A percentile compares a stretch with the other conserved stretches of the same genome.
phyloP scores from a whole-genome alignment of 176 grass and related monocot genomes.

The Oryza meridionalis region DNA sequence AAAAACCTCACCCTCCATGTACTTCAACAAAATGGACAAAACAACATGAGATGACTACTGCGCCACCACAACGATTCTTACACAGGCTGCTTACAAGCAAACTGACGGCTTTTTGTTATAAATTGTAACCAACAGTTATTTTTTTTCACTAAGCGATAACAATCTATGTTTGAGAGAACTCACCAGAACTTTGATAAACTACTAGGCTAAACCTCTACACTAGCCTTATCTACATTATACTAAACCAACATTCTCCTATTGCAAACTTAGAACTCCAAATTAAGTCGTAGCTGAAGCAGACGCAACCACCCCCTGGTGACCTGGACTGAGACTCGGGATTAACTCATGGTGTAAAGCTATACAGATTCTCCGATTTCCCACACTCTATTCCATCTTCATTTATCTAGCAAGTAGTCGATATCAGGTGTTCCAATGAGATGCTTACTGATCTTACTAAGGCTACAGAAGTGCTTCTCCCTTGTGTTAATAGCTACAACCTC shows the following conservation, averaged over 20 bases:
- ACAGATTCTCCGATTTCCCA: background rate
- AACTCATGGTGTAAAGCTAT: too few species aligned
- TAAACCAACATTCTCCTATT: conserved; percentile 1
- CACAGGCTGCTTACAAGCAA: background rate
- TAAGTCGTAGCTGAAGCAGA: background rate
- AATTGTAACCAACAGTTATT: background rate
- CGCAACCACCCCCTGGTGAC: background rate
- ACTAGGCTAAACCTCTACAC: background rate
- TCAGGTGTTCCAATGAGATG: conserved; percentile 57
- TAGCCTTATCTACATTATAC: background rate
- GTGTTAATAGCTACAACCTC: conserved; percentile 54
- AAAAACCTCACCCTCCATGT: too few species aligned
- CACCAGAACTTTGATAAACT: background rate
- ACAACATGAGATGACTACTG: background rate
- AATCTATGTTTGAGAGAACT: background rate
- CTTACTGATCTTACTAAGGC: conserved; percentile 57
- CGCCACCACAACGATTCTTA: background rate
- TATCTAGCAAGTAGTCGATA: conserved; percentile 55
- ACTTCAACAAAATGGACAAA: background rate
- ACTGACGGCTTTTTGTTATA: background rate
- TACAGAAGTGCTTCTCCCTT: conserved; percentile 70
- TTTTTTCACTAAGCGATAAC: background rate
- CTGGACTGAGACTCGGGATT: too few species aligned
- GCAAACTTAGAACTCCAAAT: background rate
- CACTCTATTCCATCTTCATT: conserved; percentile 13